These are phyloP conservation scores for Colletotrichum lindemuthianum DNA, from an alignment of 2,329 filamentous ascomycete species.

Conservation along the genomic window DNA sequence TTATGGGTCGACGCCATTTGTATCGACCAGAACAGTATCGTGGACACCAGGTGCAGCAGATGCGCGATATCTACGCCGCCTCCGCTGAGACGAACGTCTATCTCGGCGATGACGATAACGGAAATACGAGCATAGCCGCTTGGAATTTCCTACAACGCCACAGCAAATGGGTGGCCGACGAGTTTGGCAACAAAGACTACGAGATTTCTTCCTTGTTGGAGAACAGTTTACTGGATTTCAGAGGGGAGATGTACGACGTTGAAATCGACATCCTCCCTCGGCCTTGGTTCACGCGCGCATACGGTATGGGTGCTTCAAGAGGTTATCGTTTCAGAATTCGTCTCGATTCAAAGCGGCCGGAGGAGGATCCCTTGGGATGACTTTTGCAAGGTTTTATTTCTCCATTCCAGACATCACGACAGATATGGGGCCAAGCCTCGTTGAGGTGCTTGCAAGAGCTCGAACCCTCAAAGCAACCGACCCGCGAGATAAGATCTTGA, in stretches of 20 bases:
- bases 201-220: not conserved
- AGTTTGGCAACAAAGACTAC: not conserved
- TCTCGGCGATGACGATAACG: not conserved
- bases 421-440: not conserved
- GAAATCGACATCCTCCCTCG: not conserved
- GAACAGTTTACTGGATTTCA: not conserved
- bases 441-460: not conserved
- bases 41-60: constrained; percentile 7
- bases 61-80: not conserved
- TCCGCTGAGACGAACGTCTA: not conserved
- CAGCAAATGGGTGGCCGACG: not conserved
- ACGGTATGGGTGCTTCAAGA: not conserved
- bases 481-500: not conserved
- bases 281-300: not conserved
- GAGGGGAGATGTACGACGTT: not conserved
- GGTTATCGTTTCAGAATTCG: not conserved
- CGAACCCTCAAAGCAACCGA: not conserved
- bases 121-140: not conserved
- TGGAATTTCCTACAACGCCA: constrained; percentile 1
- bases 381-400: not conserved
- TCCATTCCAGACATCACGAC: fast-evolving
- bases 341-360: not conserved
- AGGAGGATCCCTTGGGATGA: not conserved
- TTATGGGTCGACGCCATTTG: constrained; percentile 7
- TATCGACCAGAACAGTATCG: not conserved